Evolutionary conservation across 73 alveolate species (phyloP).

Genomic region (Tetrahymena thermophila): DNA sequence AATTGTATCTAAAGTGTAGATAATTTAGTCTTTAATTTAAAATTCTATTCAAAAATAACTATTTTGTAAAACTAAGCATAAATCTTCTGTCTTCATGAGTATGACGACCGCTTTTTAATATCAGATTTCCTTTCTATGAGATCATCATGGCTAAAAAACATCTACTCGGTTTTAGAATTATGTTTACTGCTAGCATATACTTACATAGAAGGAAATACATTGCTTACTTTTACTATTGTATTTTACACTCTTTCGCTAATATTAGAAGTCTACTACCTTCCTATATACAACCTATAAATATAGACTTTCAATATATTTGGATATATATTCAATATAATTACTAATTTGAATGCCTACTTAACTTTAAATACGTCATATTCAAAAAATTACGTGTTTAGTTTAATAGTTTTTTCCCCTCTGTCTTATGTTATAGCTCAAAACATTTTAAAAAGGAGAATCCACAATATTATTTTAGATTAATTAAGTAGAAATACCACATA

Average conservation of each 20-base stretch:
- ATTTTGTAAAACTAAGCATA: neutral
- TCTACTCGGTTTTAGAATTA: neutral
- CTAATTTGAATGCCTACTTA: neutral
- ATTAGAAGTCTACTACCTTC: neutral
- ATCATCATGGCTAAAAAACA: neutral
- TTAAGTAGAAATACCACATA: neutral
- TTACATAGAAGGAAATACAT: neutral
- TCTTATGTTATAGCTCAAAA: neutral
- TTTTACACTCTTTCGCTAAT: neutral
- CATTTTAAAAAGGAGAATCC: neutral
- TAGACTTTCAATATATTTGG: neutral
- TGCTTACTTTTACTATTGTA: neutral
- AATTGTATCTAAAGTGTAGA: too few species aligned
- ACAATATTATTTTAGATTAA: neutral
- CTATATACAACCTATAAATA: neutral
- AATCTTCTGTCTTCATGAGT: neutral
- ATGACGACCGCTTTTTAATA: neutral
- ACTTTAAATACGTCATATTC: neutral
- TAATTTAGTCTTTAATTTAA: too few species aligned
- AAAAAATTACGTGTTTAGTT: neutral
- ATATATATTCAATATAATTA: neutral
- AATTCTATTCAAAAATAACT: too few species aligned
- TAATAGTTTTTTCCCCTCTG: neutral
- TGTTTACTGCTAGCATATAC: neutral
- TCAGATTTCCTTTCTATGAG: neutral